Percentiles rank a stretch among this genome's conserved stretches.
Conservation (phyloP, 345 rosid species). For the Luvunga scandens region DNA sequence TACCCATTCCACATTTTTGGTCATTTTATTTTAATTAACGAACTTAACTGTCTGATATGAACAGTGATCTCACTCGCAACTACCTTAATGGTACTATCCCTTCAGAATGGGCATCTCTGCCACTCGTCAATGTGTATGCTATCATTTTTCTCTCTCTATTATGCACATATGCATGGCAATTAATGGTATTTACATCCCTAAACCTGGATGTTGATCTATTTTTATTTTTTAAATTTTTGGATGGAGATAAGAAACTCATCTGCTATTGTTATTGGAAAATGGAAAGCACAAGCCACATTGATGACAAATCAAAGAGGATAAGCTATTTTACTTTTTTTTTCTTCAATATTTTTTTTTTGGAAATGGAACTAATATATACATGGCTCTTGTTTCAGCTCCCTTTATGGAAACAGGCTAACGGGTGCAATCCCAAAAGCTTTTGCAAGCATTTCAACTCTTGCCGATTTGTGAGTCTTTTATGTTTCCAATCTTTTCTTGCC, state of each 20-base stretch:
- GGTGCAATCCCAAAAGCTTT: conserved; percentile 52
- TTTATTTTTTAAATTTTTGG: too few species aligned
- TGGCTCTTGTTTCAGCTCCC: conserved; percentile 27
- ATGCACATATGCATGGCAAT: too few species aligned
- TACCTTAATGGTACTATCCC: conserved; percentile 53
- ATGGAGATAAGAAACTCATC: too few species aligned
- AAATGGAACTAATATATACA: too few species aligned
- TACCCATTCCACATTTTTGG: not conserved
- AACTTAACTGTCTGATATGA: conserved; percentile 13
- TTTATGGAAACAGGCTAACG: conserved; percentile 44
- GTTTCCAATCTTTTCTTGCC: not conserved
- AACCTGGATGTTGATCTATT: too few species aligned
- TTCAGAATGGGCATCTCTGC: conserved; percentile 44
- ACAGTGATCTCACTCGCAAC: conserved; percentile 51
- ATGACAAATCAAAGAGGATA: too few species aligned
- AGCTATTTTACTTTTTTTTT: too few species aligned
- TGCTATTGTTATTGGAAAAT: too few species aligned
- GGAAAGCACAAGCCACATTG: too few species aligned
- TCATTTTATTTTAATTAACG: not conserved
- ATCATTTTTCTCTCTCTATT: not conserved
- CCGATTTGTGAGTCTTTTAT: conserved; percentile 29
- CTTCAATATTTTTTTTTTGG: too few species aligned
- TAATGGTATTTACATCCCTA: too few species aligned
- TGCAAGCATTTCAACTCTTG: conserved; percentile 43
- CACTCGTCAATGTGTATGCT: conserved; percentile 28